Evolutionary conservation across 176 grass and related monocot genomes (phyloP).

Genomic region (Miscanthus lutarioriparius): DNA sequence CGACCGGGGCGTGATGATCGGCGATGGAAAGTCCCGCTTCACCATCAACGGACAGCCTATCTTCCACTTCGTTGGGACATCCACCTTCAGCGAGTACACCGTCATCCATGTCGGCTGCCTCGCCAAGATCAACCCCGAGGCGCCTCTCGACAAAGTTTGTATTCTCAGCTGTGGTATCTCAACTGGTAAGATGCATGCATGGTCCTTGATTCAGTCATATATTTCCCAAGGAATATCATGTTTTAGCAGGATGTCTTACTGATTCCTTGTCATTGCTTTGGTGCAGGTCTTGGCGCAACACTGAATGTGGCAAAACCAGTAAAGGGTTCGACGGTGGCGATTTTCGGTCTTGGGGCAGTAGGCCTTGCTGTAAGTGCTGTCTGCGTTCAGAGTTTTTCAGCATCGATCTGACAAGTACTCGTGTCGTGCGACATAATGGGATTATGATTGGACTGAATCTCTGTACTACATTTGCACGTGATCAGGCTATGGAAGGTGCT

Average conservation of each 20-base stretch:
- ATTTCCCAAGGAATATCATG: not conserved
- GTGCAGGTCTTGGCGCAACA: conserved; percentile 69
- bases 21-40: conserved; percentile 61
- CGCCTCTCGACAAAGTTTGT: conserved; percentile 85
- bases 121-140: conserved; percentile 64
- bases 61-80: conserved; percentile 80
- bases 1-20: conserved; percentile 74
- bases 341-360: conserved; percentile 88
- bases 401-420: no score
- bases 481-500: conserved; percentile 85
- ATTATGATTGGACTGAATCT: not conserved
- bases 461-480: not conserved
- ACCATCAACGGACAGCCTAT: conserved; percentile 62
- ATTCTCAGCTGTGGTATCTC: conserved; percentile 81
- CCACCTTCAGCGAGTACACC: conserved; percentile 93
- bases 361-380: conserved; percentile 70
- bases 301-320: conserved; percentile 81
- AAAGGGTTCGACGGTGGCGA: conserved; percentile 62
- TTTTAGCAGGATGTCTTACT: not conserved
- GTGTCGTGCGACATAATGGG: not conserved
- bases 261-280: not conserved
- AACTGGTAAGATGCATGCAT: conserved; percentile 48
- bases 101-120: conserved; percentile 79
- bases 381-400: not conserved
- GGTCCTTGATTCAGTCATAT: not conserved